These are phyloP conservation scores for Xylaria flabelliformis DNA, from an alignment of 495 filamentous ascomycete species.

Conservation along the genomic window DNA sequence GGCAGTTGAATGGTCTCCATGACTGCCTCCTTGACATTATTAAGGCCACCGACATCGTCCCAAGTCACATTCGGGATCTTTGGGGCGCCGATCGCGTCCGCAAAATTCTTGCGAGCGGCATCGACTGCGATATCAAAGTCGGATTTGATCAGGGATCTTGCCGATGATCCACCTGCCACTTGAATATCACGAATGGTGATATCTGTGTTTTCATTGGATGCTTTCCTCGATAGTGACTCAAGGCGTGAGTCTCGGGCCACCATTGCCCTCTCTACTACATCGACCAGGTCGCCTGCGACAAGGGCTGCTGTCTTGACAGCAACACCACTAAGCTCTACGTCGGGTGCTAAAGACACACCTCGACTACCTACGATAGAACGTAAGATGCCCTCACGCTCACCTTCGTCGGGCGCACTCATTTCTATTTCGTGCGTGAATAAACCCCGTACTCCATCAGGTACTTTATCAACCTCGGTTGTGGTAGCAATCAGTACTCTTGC, in stretches of 20 bases:
- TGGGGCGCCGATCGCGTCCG: slow-evolving; percentile 94
- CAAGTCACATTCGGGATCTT: slow-evolving; percentile 98
- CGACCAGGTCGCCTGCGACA: slow-evolving; percentile 90
- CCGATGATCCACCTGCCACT: slow-evolving; percentile 84
- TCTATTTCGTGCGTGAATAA: slow-evolving; percentile 97
- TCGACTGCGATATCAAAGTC: slow-evolving; percentile 94
- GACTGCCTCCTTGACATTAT: slow-evolving; percentile 93
- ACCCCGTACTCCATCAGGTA: slow-evolving; percentile 85
- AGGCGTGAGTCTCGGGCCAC: slow-evolving; percentile 76
- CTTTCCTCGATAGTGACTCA: slow-evolving; percentile 64
- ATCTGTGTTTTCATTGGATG: slow-evolving; percentile 43
- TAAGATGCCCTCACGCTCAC: slow-evolving; percentile 87
- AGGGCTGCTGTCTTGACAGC: slow-evolving; percentile 95
- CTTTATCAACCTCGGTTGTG: slow-evolving; percentile 91
- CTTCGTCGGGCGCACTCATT: slow-evolving; percentile 90
- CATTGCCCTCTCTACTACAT: slow-evolving; percentile 89
- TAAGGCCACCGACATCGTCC: slow-evolving; percentile 94
- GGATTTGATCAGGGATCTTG: slow-evolving; percentile 76
- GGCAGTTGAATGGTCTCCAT: slow-evolving; percentile 97
- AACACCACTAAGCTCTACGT: slow-evolving; percentile 81
- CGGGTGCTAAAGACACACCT: slow-evolving; percentile 71
- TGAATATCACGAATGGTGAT: slow-evolving; percentile 81
- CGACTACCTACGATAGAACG: slow-evolving; percentile 76
- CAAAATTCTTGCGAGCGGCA: slow-evolving; percentile 94
- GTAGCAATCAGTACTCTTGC: slow-evolving; percentile 87